Base-by-base conservation (phyloP, 2,329 filamentous ascomycete genomes). In the Colletotrichum liaoningense region DNA sequence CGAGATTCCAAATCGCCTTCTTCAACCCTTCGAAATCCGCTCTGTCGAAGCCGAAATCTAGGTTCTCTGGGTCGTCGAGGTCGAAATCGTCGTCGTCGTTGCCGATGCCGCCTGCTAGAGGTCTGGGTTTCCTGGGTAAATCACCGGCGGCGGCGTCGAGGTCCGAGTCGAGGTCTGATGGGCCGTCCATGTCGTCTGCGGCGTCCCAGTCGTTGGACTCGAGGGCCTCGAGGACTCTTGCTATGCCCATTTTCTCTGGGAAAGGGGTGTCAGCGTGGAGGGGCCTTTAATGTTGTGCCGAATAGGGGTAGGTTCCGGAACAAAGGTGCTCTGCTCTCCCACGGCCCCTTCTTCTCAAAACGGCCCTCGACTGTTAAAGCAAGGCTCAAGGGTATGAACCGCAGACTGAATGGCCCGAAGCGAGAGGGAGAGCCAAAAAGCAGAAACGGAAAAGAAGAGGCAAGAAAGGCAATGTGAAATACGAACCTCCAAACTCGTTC, bases 191-290 rank as follows among this genome's bases (percentile, higher is more conserved):
- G 12, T 75, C 75, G 65, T 83, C 81, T 2, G 84, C 85, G 26
- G 42, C 71, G 24, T 69, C 56, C 92, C 92, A 93, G 80, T 93
- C 91, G 78, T 93, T 93, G 19, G 90, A 85, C 77, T 93, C 87
- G 16, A 93, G 80, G 0, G 91, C 91, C 78, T 93, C 91, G 9
- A 85, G 84, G 2, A 90, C 85, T 11, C 92, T 86, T 1, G 88
- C 84, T 49, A 93, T 85, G 19, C 91, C 91, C 38, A 85, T 87
- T 72, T 88, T 88, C 80, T 93, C 91, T 90, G 16, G 42, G 14
- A 30, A 28, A 56, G 3, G 33, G 14, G 4, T 54, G 69, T 81
- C 35, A 82, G 78, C 22, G 28, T 22, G n/a, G 4, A n/a, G 8
- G 42, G 1, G 1, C 14, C 19, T n/a, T 52, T 35, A 26, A 16